Conservation (phyloP, 1,284 basidiomycete species). For the Moesziomyces sp. region DNA sequence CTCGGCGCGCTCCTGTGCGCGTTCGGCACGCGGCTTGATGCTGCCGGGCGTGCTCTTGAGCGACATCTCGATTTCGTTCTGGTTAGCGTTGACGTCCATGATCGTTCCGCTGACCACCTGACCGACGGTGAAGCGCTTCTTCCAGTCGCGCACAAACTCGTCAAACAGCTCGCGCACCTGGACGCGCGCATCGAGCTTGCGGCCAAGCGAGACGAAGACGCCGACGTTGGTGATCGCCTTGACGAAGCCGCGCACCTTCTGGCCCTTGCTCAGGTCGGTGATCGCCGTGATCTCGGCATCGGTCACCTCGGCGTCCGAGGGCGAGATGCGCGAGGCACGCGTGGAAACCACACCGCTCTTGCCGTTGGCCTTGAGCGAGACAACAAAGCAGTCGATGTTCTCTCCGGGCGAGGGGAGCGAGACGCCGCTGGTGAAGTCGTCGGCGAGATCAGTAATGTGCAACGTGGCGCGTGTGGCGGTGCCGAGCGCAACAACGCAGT, state of each 20-base stretch:
- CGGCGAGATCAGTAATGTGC: slow-evolving; percentile 77
- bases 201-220: slow-evolving; percentile 87
- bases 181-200: slow-evolving; percentile 84
- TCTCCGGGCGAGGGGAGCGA: slow-evolving; percentile 77
- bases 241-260: slow-evolving; percentile 82
- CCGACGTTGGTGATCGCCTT: slow-evolving; percentile 84
- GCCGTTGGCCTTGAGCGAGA: slow-evolving; percentile 73
- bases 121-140: slow-evolving; percentile 79
- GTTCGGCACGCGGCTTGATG: slow-evolving; percentile 70
- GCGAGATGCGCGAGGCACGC: slow-evolving; percentile 32
- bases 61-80: slow-evolving; percentile 86
- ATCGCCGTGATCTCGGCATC: slow-evolving; percentile 70
- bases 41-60: slow-evolving; percentile 72
- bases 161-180: slow-evolving; percentile 85
- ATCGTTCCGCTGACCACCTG: slow-evolving; percentile 89
- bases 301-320: slow-evolving; percentile 10
- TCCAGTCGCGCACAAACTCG: slow-evolving; percentile 93
- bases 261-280: slow-evolving; percentile 76
- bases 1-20: slow-evolving; percentile 17
- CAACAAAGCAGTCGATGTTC: slow-evolving; percentile 77
- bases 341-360: slow-evolving; percentile 35
- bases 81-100: slow-evolving; percentile 75
- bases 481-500: slow-evolving; percentile 42
- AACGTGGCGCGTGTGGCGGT: slow-evolving; percentile 44
- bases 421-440: slow-evolving; percentile 74